Conservation (phyloP, 176 grass and related monocot species). For the Carex littledalei region DNA sequence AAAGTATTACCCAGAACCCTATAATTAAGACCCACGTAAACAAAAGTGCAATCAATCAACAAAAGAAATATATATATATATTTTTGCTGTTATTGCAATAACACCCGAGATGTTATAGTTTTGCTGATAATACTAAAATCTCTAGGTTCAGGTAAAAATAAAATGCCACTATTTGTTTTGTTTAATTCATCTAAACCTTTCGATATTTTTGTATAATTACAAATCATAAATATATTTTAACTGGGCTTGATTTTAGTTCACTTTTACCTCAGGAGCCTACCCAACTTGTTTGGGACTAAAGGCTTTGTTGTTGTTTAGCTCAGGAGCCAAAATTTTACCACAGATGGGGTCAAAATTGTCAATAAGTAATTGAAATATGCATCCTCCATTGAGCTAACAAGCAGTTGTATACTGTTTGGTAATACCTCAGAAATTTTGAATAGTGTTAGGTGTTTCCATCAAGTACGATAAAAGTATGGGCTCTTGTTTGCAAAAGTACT, state of each 20-base stretch:
- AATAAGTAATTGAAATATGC: neutral
- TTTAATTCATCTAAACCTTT: neutral
- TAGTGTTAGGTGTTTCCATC: neutral
- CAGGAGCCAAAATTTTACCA: neutral
- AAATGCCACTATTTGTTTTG: neutral
- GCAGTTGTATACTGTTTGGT: neutral
- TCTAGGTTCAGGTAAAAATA: neutral
- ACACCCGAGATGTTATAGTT: neutral
- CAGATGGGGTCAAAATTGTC: neutral
- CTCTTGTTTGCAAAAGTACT: neutral
- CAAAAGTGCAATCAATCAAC: neutral
- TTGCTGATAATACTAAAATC: neutral
- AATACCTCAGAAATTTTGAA: neutral
- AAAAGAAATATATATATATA: neutral
- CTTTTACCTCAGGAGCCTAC: neutral
- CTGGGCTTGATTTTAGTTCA: neutral
- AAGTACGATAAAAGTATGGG: neutral
- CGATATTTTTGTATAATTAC: neutral
- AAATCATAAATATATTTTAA: neutral
- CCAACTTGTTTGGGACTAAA: too few relatives aligned
- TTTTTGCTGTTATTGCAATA: neutral
- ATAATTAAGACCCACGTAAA: neutral
- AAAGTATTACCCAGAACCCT: neutral
- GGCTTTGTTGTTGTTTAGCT: neutral
- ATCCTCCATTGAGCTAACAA: neutral